Evolutionary conservation across 139 green algal genomes (phyloP).

Genomic region (Mychonastes homosphaera): DNA sequence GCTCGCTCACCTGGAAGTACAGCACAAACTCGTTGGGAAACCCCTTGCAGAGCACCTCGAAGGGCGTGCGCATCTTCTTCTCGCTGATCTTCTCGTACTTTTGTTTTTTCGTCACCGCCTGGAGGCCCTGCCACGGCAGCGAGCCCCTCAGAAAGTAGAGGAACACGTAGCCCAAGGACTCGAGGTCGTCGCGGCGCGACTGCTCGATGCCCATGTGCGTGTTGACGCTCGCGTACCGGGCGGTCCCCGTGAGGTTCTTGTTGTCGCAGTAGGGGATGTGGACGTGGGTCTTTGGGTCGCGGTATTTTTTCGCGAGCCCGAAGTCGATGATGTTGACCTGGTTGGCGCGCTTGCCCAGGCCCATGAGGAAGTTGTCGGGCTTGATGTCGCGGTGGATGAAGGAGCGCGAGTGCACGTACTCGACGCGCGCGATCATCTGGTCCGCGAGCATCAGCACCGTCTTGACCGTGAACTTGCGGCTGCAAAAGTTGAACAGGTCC

Average conservation of each 20-base stretch:
- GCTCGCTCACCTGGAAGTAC: constrained; percentile 94
- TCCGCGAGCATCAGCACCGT: constrained; percentile 98
- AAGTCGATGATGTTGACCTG: constrained; percentile 99
- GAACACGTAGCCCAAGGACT: constrained; percentile 84
- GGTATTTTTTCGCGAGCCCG: constrained; percentile 96
- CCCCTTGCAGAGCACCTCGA: constrained; percentile 91
- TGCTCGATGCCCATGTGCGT: constrained; percentile 99
- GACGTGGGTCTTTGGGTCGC: constrained; percentile 93
- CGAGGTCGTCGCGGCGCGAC: constrained; percentile 54
- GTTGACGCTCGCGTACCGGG: constrained; percentile 96
- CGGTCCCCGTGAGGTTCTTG: constrained; percentile 94
- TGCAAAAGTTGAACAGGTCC: constrained; percentile 99
- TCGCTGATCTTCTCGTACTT: constrained; percentile 99
- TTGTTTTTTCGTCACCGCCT: constrained; percentile 97
- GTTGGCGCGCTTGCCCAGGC: constrained; percentile 90
- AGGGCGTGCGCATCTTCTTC: constrained; percentile 96
- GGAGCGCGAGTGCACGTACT: constrained; percentile 93
- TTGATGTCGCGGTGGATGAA: constrained; percentile 99
- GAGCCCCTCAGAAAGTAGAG: constrained; percentile 96
- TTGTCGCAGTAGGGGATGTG: constrained; percentile 99
- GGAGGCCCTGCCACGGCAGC: constrained; percentile 93
- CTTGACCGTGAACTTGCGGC: constrained; percentile 92
- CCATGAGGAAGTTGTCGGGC: constrained; percentile 99
- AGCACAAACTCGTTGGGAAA: constrained; percentile 90
- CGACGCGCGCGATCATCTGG: constrained; percentile 90